Percentiles rank a stretch among this genome's conserved stretches.
These are phyloP conservation scores for Salix arbutifolia DNA, from an alignment of 345 rosid species.

Conservation along the genomic window DNA sequence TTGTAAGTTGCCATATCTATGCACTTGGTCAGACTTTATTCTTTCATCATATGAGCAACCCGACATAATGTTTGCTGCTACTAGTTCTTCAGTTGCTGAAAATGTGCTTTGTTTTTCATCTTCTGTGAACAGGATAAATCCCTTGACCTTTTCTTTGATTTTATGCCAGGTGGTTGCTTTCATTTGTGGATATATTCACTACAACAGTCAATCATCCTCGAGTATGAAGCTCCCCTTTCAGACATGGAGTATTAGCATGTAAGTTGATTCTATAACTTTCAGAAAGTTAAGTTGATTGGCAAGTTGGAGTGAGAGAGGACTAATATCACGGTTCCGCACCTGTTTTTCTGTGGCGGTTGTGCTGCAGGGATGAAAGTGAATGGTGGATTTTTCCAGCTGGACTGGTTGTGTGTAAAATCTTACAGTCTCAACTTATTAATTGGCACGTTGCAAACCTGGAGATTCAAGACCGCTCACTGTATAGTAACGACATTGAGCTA, in stretches of 20 bases:
- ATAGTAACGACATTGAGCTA: conserved; percentile 75
- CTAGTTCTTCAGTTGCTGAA: not conserved
- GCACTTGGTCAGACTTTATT: not conserved
- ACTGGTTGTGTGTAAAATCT: conserved; percentile 74
- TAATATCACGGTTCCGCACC: conserved; percentile 2
- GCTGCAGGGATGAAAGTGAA: conserved; percentile 95
- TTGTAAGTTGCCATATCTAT: conserved; percentile 52
- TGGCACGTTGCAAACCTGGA: conserved; percentile 96
- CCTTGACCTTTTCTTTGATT: not conserved
- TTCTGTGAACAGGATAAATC: not conserved
- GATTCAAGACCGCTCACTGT: conserved; percentile 98
- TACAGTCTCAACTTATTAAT: conserved; percentile 89
- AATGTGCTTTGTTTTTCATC: not conserved
- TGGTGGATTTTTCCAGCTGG: conserved; percentile 99
- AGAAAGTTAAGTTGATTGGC: not conserved
- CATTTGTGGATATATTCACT: conserved; percentile 85
- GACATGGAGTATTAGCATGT: conserved; percentile 98
- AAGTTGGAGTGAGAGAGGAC: not conserved
- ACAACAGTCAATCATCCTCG: conserved; percentile 52
- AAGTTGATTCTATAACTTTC: conserved; percentile 33
- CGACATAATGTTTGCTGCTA: not conserved
- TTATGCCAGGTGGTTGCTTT: conserved; percentile 72
- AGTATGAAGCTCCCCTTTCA: conserved; percentile 67
- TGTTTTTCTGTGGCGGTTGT: conserved; percentile 1
- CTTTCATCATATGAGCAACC: not conserved